Evolutionary conservation across 2,329 filamentous ascomycete species (phyloP).

Genomic region (Dactylellina cionopaga): DNA sequence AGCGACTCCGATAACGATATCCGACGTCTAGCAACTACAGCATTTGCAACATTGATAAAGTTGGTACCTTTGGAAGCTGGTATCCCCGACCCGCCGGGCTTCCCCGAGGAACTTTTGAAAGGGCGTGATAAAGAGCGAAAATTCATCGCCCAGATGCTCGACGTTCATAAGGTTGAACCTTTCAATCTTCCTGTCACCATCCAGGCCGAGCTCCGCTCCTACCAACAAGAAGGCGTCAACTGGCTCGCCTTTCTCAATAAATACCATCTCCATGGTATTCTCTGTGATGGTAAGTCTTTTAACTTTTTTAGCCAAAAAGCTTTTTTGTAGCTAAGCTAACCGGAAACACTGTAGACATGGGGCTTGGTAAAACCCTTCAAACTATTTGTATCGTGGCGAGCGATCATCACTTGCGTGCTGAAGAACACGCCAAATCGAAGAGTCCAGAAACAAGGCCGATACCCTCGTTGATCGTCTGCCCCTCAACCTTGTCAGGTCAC

Average conservation of each 20-base stretch:
- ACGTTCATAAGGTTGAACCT: constrained; percentile 94
- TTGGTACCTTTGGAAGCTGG: constrained; percentile 95
- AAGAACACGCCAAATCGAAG: constrained; percentile 85
- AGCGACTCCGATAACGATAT: constrained; percentile 98
- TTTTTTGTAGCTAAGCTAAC: constrained; percentile 19
- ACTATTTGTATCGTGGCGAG: constrained; percentile 98
- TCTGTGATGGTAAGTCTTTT: constrained; percentile 73
- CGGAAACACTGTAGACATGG: constrained; percentile 76
- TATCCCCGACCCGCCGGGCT: constrained; percentile 92
- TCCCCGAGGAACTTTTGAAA: constrained; percentile 86
- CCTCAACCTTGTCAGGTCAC: constrained; percentile 93
- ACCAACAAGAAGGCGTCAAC: constrained; percentile 98
- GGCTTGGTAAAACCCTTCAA: constrained; percentile 95
- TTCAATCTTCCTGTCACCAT: constrained; percentile 96
- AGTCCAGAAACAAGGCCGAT: constrained; percentile 80
- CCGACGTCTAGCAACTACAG: constrained; percentile 91
- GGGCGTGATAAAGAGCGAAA: constrained; percentile 93
- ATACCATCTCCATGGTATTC: constrained; percentile 96
- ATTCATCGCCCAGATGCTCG: constrained; percentile 94
- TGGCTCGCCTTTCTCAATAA: constrained; percentile 98
- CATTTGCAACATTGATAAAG: constrained; percentile 96
- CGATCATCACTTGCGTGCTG: constrained; percentile 91
- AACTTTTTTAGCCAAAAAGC: too few relatives aligned
- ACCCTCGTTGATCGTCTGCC: constrained; percentile 93
- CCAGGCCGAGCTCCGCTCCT: constrained; percentile 94